Base-by-base conservation (phyloP, 2,329 filamentous ascomycete genomes). In the Fusarium keratoplasticum region DNA sequence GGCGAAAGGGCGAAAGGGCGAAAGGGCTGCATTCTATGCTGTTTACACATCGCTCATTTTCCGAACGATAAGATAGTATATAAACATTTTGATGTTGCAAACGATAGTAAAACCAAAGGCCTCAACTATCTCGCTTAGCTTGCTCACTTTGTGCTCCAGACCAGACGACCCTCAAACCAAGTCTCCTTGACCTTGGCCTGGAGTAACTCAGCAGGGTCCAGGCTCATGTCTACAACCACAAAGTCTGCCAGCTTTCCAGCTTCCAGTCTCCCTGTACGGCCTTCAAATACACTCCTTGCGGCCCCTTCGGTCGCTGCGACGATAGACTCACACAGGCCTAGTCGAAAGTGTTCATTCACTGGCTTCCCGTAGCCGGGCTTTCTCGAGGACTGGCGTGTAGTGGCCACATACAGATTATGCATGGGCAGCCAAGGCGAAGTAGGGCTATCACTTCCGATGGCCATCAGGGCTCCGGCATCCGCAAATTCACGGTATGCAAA, bases 401-500 rank as follows among this genome's bases (percentile, higher is more conserved):
- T 87, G 1, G 87, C 88, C 3, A 88, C 84, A 74, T 90, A 90
- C 11, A 89, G 69, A 67, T 90, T 90, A 6, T 80, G 81, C 62
- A 89, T 77, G 25, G 87, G 83, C 11, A 80, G 78, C 76, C 86
- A 84, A 1, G 88, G 87, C 4, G 89, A 87, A 1, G 88, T 90
- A 0, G 88, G 88, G 1, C 86, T 83, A 72, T 90, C 89, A 14
- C 84, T 86, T 0, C 89, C 88, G 22, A 90, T 82, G 0, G 88
- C 87, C 3, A 90, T 79, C 7, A 81, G 76, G 0, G 88, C 86
- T 4, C 87, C 88, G 5, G 82, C 80, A 63, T 87, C 85, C 9
- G 84, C 83, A n/a, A 91, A 89, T 59, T 91, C 89, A 33, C 84
- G 84, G 81, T 91, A 91, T 2, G 89, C 88, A 76, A 91, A 91